phyloP scores from a whole-genome alignment of 2,329 filamentous ascomycete species.

The Venturia carpophila region DNA sequence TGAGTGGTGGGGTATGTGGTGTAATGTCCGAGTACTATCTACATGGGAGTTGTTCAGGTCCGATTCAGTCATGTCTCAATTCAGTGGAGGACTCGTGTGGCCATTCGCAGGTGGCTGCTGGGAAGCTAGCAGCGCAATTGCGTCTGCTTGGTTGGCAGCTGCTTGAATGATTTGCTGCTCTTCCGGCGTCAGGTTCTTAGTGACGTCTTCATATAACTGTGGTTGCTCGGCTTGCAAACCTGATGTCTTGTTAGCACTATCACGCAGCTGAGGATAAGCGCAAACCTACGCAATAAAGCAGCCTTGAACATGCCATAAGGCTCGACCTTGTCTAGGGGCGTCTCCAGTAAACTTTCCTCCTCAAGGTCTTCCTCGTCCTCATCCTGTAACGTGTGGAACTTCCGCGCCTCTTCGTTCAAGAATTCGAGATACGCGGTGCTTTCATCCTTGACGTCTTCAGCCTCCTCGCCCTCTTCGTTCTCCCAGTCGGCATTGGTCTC shows the following conservation, averaged over 20 bases:
- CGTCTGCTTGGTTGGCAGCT: slow-evolving; percentile 65
- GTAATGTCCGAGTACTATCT: background rate
- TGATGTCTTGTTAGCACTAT: slow-evolving; percentile 33
- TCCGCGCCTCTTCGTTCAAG: slow-evolving; percentile 86
- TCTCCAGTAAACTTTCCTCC: slow-evolving; percentile 86
- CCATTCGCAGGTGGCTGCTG: slow-evolving; percentile 1
- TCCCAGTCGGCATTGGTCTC: slow-evolving; percentile 64
- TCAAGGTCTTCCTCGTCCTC: slow-evolving; percentile 87
- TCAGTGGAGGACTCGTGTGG: background rate
- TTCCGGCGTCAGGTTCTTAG: slow-evolving; percentile 67
- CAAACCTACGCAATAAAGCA: slow-evolving; percentile 69
- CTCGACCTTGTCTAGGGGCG: slow-evolving; percentile 89
- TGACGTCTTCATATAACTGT: slow-evolving; percentile 74
- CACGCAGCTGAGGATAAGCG: background rate
- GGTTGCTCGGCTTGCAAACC: slow-evolving; percentile 87
- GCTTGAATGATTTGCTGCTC: slow-evolving; percentile 75
- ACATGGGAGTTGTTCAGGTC: background rate
- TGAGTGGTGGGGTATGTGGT: background rate
- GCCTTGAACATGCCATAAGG: slow-evolving; percentile 84
- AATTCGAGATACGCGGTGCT: slow-evolving; percentile 94
- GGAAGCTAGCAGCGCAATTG: slow-evolving; percentile 37
- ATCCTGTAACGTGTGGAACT: slow-evolving; percentile 65
- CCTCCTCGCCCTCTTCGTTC: slow-evolving; percentile 53
- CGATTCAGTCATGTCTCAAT: background rate
- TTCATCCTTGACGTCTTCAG: slow-evolving; percentile 70